phyloP scores from a whole-genome alignment of 2,329 filamentous ascomycete genomes.

The Aspergillus sp. region DNA sequence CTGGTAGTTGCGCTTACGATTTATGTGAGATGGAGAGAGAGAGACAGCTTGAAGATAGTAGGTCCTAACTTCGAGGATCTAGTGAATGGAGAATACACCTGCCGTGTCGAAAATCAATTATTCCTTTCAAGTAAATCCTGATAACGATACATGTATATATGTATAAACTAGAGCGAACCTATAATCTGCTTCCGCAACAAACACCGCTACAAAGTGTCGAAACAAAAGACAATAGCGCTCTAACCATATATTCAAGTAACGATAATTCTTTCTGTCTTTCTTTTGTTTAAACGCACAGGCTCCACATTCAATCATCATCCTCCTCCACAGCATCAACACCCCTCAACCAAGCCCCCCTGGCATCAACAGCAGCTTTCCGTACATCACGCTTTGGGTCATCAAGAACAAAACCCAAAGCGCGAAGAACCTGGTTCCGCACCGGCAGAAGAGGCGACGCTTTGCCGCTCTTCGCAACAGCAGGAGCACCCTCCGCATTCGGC shows the following conservation, averaged over 20 bases:
- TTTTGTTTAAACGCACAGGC: no score
- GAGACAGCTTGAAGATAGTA: not conserved
- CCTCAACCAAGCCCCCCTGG: slow-evolving; percentile 59
- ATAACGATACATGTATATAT: not conserved
- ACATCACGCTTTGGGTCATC: slow-evolving; percentile 66
- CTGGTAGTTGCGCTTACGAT: slow-evolving; percentile 7
- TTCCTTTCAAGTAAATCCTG: not conserved
- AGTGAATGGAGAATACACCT: not conserved
- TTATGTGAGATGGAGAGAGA: not conserved
- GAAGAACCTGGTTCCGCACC: slow-evolving; percentile 58
- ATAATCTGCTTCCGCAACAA: not conserved
- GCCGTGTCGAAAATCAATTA: not conserved
- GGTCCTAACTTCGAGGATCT: not conserved
- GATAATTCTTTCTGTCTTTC: no score
- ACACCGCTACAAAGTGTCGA: no score
- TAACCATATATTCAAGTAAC: not conserved
- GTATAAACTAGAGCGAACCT: not conserved
- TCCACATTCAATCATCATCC: slow-evolving; percentile 46
- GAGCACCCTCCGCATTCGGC: slow-evolving; percentile 17
- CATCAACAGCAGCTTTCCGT: slow-evolving; percentile 61
- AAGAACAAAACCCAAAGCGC: slow-evolving; percentile 53
- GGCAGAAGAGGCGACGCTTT: slow-evolving; percentile 52
- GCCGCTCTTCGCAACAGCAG: slow-evolving; percentile 25
- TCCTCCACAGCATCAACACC: slow-evolving; percentile 58
- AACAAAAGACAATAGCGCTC: not conserved